Evolutionary conservation across 2,329 filamentous ascomycete species (phyloP), one percentile per base, ranked within the genome.

Genomic region (Cladophialophora chaetospira): DNA sequence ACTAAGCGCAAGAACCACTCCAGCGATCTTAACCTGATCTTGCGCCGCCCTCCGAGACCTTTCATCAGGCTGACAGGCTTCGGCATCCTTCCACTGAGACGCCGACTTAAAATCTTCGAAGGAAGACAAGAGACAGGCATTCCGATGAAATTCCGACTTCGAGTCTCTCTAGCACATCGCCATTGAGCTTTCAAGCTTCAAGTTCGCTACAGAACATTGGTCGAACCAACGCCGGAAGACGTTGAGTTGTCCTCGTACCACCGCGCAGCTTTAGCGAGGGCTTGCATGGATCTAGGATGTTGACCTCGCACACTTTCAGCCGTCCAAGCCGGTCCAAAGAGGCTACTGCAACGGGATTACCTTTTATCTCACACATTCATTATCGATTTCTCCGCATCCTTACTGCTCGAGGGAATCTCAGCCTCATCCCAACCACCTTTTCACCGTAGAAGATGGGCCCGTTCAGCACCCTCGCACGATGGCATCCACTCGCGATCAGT

Each of bases 341-440:
- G 25, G 35, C 19, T 15, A 11, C 15, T 48, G 36, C 28, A 23
- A n/a, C 21, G 23, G 36, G 36, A 40, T 40, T 15, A 40, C 36
- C 17, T 9, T 28, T 21, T 17, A 25, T 51, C 29, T 43, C 48
- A 51, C 48, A 42, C 35, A 23, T 29, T 36, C 36, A 9, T 19
- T 51, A 28, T 17, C 19, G 17, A 29, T 51, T 31, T 51, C 48
- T 38, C 47, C 48, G 48, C 48, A 43, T 19, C 35, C 35, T 42
- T 51, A 31, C 48, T 40, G 15, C 19, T 42, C 36, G 6, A 23
- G 48, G 36, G 26, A 51, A 36, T 51, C 17, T 51, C 35, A 51
- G 48, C 48, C 48, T 51, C 48, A 51, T 51, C 48, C 48, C 48
- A 51, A 43, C 35, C 35, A 51, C 48, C 48, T 42, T 29, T 15